A percentile compares a stretch with the other conserved stretches of the same genome.
These are phyloP conservation scores for Mentha longifolia DNA, from an alignment of 257 asterid genomes.

Conservation along the genomic window DNA sequence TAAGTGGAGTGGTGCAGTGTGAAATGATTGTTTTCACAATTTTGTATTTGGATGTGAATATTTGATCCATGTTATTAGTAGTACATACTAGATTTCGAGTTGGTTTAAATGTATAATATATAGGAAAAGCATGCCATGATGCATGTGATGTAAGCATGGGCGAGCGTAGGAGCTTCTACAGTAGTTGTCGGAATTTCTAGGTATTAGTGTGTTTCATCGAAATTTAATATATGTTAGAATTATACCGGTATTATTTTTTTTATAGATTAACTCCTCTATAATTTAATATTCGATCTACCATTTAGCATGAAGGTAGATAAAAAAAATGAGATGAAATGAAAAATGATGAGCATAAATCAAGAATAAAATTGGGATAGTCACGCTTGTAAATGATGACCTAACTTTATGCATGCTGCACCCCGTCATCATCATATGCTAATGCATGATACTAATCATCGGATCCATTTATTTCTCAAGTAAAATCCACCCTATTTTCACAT, in stretches of 20 bases:
- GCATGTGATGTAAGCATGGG: too few species aligned
- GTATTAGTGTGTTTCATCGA: too few species aligned
- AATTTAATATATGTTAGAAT: too few species aligned
- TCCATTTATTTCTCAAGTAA: neutral
- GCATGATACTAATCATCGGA: constrained; percentile 37
- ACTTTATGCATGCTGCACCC: constrained; percentile 23
- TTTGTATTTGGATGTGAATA: neutral
- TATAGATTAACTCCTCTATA: neutral
- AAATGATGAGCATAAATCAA: constrained; percentile 20
- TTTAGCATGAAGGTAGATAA: too few species aligned
- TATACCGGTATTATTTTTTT: too few species aligned
- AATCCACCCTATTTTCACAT: neutral
- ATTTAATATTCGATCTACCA: neutral
- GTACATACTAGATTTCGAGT: neutral
- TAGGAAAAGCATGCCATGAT: too few species aligned
- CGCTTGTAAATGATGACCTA: constrained; percentile 45
- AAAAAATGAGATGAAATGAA: neutral
- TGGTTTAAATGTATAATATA: neutral
- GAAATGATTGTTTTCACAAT: neutral
- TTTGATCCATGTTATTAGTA: neutral
- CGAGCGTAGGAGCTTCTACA: too few species aligned
- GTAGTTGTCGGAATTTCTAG: too few species aligned
- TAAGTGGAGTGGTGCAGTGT: constrained; percentile 1
- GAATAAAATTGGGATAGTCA: constrained; percentile 23
- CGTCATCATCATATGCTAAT: constrained; percentile 39